Base-by-base conservation (phyloP, 805 yeast species). In the Wickerhamia fluorescens region DNA sequence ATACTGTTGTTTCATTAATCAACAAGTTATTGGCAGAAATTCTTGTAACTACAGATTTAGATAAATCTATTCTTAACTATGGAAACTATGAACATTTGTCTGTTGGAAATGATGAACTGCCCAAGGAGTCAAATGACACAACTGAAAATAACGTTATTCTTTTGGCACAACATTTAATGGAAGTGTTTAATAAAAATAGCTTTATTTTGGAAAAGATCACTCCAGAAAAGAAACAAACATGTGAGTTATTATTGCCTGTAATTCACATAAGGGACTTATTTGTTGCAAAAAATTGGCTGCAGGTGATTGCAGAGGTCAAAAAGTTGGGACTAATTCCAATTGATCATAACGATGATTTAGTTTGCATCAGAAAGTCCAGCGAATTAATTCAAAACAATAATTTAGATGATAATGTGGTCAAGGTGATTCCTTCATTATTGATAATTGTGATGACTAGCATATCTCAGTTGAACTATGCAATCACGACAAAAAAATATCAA, bases 371-470 rank as follows among this genome's bases (percentile, higher is more conserved):
- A 45, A 63, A 61, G 27, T 66, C 71, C 29, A 86, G 89, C 4
- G 85, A 81, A 47, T 41, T 49, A 17, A 53, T 63, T 24, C 83
- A 78, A 41, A 71, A 80, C 39, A 59, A 71, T 19, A 60, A 66
- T 19, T 57, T 78, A 37, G 79, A 85, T 51, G 89, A 81, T 40
- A 67, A 77, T 36, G 61, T 92, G 22, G 68, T 86, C 21, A 78
- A 82, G 51, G 84, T 81, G 41, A 68, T 92, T 29, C 95, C 97
- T 4, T 74, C 75, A 29, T 53, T 89, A 36, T 66, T 92, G 38
- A 68, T 88, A 13, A 79, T 87, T 58, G 73, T 83, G 4, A 82
- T 89, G 95, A 73, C 78, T 17, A 73, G 84, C 47, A 66, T 85
- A 30, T 71, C 82, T 5, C 76, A 74, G 35, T 51, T 78, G 34